Percentiles rank a stretch among this genome's conserved stretches.
These are phyloP conservation scores for Posidonia oceanica DNA, from an alignment of 116 monocot genomes.

Conservation along the genomic window DNA sequence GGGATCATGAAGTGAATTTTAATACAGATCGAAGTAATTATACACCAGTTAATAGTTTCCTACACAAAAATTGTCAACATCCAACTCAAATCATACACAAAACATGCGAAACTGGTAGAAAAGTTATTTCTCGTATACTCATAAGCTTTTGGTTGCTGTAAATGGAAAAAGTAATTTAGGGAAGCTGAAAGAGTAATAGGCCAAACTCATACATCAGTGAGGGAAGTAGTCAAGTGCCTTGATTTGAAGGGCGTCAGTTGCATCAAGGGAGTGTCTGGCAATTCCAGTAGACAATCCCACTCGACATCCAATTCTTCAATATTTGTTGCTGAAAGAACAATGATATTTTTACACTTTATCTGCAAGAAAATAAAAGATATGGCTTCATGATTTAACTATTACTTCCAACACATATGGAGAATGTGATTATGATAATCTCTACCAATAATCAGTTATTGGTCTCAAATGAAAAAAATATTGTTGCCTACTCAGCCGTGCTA, in stretches of 20 bases:
- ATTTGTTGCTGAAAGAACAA: slow-evolving; percentile 84
- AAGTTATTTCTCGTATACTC: too few relatives aligned
- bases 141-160: too few relatives aligned
- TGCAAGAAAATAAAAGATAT: slow-evolving; percentile 22
- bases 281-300: slow-evolving; percentile 74
- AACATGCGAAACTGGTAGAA: too few relatives aligned
- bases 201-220: slow-evolving; percentile 58
- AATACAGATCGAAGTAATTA: too few relatives aligned
- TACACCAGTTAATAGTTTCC: too few relatives aligned
- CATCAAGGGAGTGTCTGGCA: slow-evolving; percentile 33
- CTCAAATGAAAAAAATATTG: too few relatives aligned
- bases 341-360: slow-evolving; percentile 92
- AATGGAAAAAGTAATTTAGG: not conserved
- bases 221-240: slow-evolving; percentile 54
- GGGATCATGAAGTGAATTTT: too few relatives aligned
- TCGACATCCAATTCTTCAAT: slow-evolving; percentile 52
- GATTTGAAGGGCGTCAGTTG: slow-evolving; percentile 46
- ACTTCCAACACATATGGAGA: not conserved
- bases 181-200: not conserved
- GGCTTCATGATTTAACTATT: not conserved
- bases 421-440: too few relatives aligned
- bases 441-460: too few relatives aligned
- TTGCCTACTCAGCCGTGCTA: too few relatives aligned
- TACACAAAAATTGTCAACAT: too few relatives aligned
- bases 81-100: too few relatives aligned